Evolutionary conservation across 148 eudicot species (phyloP).

Genomic region (Simmondsia chinensis): DNA sequence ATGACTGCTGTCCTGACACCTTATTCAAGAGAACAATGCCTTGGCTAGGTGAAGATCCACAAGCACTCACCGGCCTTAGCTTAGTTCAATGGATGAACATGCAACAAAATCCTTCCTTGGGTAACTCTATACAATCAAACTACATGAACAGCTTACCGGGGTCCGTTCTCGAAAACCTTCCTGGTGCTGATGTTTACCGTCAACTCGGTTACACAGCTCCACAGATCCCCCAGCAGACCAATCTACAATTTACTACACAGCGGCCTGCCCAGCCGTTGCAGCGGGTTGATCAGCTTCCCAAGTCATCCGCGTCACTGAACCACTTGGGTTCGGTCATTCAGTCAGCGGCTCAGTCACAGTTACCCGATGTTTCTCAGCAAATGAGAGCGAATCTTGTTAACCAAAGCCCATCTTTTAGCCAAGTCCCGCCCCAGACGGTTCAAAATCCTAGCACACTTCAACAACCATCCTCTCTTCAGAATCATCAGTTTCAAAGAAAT

Average conservation of each 20-base stretch:
- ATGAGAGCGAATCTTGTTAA: conserved; percentile 36
- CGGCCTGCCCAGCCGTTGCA: conserved; percentile 35
- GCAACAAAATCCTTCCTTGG: conserved; percentile 64
- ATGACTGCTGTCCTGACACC: conserved; percentile 58
- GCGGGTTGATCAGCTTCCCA: conserved; percentile 71
- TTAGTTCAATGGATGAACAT: conserved; percentile 93
- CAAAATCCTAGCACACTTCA: conserved; percentile 46
- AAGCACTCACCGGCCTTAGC: conserved; percentile 58
- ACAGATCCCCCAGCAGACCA: conserved; percentile 56
- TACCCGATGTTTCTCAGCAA: conserved; percentile 45
- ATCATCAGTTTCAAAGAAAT: conserved; percentile 42
- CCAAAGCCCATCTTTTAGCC: conserved; percentile 38
- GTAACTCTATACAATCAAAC: conserved; percentile 49
- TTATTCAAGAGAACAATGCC: conserved; percentile 85
- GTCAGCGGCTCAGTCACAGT: conserved; percentile 51
- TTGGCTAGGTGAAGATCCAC: conserved; percentile 82
- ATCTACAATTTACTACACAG: conserved; percentile 46
- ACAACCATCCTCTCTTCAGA: conserved; percentile 48
- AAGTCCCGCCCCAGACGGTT: conserved; percentile 41
- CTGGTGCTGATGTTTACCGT: conserved; percentile 47
- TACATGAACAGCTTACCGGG: conserved; percentile 49
- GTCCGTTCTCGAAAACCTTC: conserved; percentile 36
- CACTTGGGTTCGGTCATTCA: conserved; percentile 40
- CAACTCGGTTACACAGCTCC: conserved; percentile 49
- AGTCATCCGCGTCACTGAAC: conserved; percentile 33